A percentile compares a stretch with the other conserved stretches of the same genome.
Evolutionary conservation across 345 rosid genomes (phyloP).

Genomic region (Eucalyptus microcorys): DNA sequence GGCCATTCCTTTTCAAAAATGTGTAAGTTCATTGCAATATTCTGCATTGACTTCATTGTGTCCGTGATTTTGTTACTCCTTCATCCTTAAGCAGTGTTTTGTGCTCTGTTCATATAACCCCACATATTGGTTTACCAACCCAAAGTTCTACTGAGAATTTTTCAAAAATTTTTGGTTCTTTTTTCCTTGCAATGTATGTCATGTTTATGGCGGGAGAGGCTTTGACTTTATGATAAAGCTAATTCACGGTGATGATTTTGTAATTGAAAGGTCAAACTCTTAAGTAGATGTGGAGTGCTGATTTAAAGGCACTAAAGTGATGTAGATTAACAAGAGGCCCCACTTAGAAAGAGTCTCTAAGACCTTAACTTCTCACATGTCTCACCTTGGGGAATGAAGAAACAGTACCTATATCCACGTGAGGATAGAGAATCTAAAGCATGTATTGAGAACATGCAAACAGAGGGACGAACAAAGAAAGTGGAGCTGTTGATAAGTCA

Average conservation of each 20-base stretch:
- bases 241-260: not conserved
- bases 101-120: not conserved
- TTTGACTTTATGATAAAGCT: not conserved
- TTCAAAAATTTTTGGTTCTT: not conserved
- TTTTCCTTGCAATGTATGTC: not conserved
- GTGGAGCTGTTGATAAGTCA: not conserved
- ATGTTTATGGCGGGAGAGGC: too few species aligned
- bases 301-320: not conserved
- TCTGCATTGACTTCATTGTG: not conserved
- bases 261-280: not conserved
- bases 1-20: conserved; percentile 26
- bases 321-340: not conserved
- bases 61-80: not conserved
- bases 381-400: not conserved
- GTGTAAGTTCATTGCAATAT: conserved; percentile 17
- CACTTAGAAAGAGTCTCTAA: not conserved
- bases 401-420: not conserved
- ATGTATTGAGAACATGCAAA: not conserved
- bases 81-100: not conserved
- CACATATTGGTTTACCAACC: not conserved
- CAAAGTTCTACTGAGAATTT: not conserved
- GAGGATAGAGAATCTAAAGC: not conserved
- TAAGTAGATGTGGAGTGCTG: not conserved
- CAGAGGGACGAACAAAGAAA: not conserved
- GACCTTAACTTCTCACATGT: not conserved